Percentiles rank a stretch among this genome's conserved stretches.
Evolutionary conservation across 2,329 filamentous ascomycete genomes (phyloP).

Genomic region (Colletotrichum theobromicola): DNA sequence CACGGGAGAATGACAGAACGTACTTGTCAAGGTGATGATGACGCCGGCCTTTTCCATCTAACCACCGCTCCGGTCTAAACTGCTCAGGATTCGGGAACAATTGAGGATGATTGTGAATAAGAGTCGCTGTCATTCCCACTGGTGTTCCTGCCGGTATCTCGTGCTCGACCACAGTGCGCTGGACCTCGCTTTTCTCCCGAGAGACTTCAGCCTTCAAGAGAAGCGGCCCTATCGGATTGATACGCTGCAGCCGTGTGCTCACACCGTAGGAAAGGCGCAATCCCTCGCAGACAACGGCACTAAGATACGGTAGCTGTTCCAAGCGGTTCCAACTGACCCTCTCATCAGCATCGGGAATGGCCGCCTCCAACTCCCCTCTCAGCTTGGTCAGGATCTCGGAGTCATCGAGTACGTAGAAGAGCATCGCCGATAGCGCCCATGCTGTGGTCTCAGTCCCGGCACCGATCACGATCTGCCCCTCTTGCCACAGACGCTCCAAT

Average conservation of each 20-base stretch:
- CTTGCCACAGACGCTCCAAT: not conserved
- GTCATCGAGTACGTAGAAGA: not conserved
- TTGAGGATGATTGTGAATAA: slow-evolving; percentile 26
- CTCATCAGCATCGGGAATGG: not conserved
- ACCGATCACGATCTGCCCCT: not conserved
- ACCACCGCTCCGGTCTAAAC: slow-evolving; percentile 32
- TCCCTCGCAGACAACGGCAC: slow-evolving; percentile 39
- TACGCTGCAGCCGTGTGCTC: not conserved
- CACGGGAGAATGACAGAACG: not conserved
- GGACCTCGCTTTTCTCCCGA: slow-evolving; percentile 15
- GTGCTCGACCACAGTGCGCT: slow-evolving; percentile 30
- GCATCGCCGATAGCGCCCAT: not conserved
- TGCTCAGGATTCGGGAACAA: slow-evolving; percentile 25
- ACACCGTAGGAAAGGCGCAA: not conserved
- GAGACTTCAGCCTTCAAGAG: slow-evolving; percentile 36
- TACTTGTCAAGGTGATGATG: not conserved
- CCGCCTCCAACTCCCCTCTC: not conserved
- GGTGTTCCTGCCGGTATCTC: slow-evolving; percentile 35
- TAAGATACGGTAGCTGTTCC: slow-evolving; percentile 36
- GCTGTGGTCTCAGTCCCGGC: not conserved
- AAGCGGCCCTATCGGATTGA: slow-evolving; percentile 37
- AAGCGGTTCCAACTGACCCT: not conserved
- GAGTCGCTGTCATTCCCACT: slow-evolving; percentile 39
- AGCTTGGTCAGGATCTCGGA: not conserved
- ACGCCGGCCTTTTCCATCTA: not conserved